phyloP scores from a whole-genome alignment of 2,329 filamentous ascomycete genomes.

The Aureobasidium sp. region DNA sequence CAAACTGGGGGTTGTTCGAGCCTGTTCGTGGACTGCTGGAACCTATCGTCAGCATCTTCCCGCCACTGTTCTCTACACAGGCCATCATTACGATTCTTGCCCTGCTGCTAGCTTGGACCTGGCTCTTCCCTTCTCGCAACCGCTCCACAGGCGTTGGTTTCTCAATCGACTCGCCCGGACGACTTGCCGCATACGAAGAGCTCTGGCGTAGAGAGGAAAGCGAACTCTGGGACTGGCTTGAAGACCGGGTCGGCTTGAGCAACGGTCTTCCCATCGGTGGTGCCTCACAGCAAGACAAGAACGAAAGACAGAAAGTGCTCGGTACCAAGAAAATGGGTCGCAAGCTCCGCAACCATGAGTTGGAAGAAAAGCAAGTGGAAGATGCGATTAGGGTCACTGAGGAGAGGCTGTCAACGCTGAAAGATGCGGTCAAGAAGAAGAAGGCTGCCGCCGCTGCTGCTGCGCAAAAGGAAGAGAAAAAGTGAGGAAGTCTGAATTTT shows the following conservation, averaged over 20 bases:
- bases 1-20: constrained; percentile 73
- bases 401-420: constrained; percentile 69
- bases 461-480: not conserved
- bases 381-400: constrained; percentile 79
- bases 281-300: constrained; percentile 15
- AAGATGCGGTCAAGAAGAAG: constrained; percentile 59
- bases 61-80: constrained; percentile 66
- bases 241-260: constrained; percentile 73
- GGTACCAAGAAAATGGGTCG: constrained; percentile 19
- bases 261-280: constrained; percentile 24
- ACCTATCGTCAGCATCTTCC: constrained; percentile 60
- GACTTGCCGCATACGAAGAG: constrained; percentile 80
- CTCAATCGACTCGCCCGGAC: constrained; percentile 46
- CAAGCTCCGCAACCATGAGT: constrained; percentile 25
- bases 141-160: constrained; percentile 28
- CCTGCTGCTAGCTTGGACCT: constrained; percentile 63
- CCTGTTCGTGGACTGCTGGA: constrained; percentile 62
- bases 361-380: constrained; percentile 62
- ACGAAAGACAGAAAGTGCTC: constrained; percentile 21
- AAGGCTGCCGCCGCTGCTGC: constrained; percentile 21
- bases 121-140: constrained; percentile 41
- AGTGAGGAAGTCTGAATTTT: not conserved
- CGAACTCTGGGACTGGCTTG: constrained; percentile 88
- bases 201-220: constrained; percentile 85
- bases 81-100: constrained; percentile 67